Evolutionary conservation across 1,284 basidiomycete species (phyloP).

Genomic region (Golubevia sp.): DNA sequence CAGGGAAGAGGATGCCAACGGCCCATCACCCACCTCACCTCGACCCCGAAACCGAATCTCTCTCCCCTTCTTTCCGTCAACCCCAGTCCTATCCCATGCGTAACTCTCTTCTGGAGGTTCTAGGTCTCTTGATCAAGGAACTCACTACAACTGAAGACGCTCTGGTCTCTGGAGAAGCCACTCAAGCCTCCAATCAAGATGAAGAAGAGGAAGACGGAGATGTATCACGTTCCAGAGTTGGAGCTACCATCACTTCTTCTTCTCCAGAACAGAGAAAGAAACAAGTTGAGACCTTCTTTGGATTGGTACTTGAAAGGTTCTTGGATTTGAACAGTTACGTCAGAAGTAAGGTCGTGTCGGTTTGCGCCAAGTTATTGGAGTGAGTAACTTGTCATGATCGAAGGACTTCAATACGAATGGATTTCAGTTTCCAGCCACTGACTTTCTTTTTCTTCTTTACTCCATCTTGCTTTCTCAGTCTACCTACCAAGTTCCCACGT

Average conservation of each 20-base stretch:
- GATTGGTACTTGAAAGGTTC: constrained; percentile 81
- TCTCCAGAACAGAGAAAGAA: constrained; percentile 70
- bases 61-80: too few relatives aligned
- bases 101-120: constrained; percentile 63
- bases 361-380: constrained; percentile 73
- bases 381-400: constrained; percentile 61
- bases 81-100: constrained; percentile 91
- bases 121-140: constrained; percentile 63
- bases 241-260: not conserved
- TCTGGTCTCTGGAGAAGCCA: constrained; percentile 13
- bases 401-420: not conserved
- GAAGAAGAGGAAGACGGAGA: constrained; percentile 33
- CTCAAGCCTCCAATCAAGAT: not conserved
- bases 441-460: constrained; percentile 24
- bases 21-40: constrained; percentile 9
- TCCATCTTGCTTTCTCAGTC: constrained; percentile 62
- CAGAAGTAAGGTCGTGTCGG: constrained; percentile 80
- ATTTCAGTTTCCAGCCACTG: not conserved
- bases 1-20: not conserved
- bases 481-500: constrained; percentile 83
- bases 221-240: not conserved
- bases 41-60: too few relatives aligned
- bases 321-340: constrained; percentile 90
- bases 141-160: constrained; percentile 42
- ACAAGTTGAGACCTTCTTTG: constrained; percentile 81